phyloP scores from a whole-genome alignment of 345 rosid species.

The Dipteronia dyeriana region DNA sequence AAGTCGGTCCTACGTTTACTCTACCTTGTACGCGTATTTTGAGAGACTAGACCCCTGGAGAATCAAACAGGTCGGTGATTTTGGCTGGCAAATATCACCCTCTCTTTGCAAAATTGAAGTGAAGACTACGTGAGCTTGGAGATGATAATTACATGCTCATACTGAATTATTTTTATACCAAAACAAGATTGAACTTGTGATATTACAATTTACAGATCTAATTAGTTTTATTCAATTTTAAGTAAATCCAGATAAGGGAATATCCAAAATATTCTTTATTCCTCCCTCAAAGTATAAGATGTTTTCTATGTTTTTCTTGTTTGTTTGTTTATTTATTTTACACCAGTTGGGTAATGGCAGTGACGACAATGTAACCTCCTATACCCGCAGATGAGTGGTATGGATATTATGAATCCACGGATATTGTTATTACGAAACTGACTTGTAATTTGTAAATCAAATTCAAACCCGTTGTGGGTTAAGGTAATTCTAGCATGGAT shows the following conservation, averaged over 20 bases:
- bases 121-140: background rate
- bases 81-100: background rate
- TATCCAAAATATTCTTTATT: no score
- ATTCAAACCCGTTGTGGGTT: no score
- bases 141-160: background rate
- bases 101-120: background rate
- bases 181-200: background rate
- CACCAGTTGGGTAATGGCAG: no score
- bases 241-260: background rate
- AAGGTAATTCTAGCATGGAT: no score
- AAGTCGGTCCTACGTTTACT: background rate
- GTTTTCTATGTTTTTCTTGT: no score
- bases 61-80: slow-evolving; percentile 8
- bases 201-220: background rate
- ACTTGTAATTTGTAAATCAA: no score
- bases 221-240: background rate
- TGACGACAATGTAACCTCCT: no score
- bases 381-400: no score
- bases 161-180: background rate
- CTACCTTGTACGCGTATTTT: background rate
- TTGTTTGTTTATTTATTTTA: no score
- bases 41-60: background rate
- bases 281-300: no score
- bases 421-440: no score
- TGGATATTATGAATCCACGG: no score